phyloP scores from a whole-genome alignment of 805 yeast genomes.

The Yarrowia sp. region DNA sequence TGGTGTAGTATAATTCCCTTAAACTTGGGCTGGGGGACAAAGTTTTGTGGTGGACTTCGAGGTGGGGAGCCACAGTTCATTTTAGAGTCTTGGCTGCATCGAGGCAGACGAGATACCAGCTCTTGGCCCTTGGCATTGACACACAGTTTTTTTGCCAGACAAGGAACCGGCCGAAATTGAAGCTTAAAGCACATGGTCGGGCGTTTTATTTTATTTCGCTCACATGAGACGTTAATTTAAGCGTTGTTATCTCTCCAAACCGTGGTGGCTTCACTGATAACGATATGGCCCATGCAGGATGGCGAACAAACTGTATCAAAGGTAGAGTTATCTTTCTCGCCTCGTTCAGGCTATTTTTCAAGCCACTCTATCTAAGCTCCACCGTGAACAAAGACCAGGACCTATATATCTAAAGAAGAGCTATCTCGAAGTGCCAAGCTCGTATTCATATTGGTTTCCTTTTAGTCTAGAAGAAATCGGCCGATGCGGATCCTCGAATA shows the following conservation, averaged over 20 bases:
- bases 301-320: background rate
- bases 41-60: background rate
- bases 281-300: background rate
- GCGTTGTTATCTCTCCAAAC: background rate
- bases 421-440: background rate
- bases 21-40: background rate
- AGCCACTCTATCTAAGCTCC: conserved; percentile 26
- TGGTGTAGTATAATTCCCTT: background rate
- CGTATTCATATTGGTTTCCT: conserved; percentile 6
- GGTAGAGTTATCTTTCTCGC: background rate
- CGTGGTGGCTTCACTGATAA: background rate
- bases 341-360: conserved; percentile 5
- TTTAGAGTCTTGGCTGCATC: conserved; percentile 19
- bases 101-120: background rate
- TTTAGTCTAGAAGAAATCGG: background rate
- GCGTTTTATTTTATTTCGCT: background rate
- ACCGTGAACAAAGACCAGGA: background rate
- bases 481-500: background rate
- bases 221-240: background rate
- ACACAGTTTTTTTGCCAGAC: background rate
- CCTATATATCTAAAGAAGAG: background rate
- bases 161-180: background rate
- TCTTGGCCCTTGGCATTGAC: background rate
- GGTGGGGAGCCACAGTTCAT: background rate
- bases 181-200: background rate